A percentile compares a stretch with the other conserved stretches of the same genome.
These are phyloP conservation scores for Venustampulla echinocandica DNA, from an alignment of 495 filamentous ascomycete genomes.

Conservation along the genomic window DNA sequence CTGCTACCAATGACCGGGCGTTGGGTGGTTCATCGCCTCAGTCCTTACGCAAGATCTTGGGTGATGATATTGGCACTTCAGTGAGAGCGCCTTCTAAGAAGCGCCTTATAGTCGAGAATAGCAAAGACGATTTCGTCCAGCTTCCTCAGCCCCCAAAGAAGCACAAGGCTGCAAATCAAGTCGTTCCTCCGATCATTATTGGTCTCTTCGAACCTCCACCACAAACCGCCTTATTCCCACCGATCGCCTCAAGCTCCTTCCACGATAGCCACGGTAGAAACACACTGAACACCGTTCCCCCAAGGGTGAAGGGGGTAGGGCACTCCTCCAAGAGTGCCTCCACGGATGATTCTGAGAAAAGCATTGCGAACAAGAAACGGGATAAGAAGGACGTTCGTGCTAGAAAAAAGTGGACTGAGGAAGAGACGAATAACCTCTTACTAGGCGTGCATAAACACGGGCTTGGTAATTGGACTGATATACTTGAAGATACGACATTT, in stretches of 20 bases:
- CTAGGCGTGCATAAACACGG: constrained; percentile 73
- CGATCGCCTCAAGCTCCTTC: constrained; percentile 50
- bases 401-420: constrained; percentile 66
- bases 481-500: constrained; percentile 65
- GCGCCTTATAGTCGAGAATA: constrained; percentile 30
- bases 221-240: constrained; percentile 62
- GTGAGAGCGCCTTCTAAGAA: constrained; percentile 38
- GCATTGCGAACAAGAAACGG: neutral
- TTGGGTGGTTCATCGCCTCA: constrained; percentile 28
- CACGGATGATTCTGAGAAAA: neutral
- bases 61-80: constrained; percentile 28
- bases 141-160: constrained; percentile 47
- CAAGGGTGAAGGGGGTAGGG: constrained; percentile 10
- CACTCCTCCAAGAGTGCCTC: neutral
- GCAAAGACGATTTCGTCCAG: constrained; percentile 47
- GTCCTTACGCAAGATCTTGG: constrained; percentile 38
- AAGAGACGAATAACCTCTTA: constrained; percentile 71
- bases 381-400: constrained; percentile 11
- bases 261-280: constrained; percentile 34
- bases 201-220: constrained; percentile 71
- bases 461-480: constrained; percentile 81
- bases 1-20: constrained; percentile 4
- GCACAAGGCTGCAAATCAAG: constrained; percentile 41
- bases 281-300: constrained; percentile 26
- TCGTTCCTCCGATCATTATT: constrained; percentile 56